Percentiles rank a stretch among this genome's conserved stretches.
These are phyloP conservation scores for Seiridium cupressi DNA, from an alignment of 2,329 filamentous ascomycete genomes.

Conservation along the genomic window DNA sequence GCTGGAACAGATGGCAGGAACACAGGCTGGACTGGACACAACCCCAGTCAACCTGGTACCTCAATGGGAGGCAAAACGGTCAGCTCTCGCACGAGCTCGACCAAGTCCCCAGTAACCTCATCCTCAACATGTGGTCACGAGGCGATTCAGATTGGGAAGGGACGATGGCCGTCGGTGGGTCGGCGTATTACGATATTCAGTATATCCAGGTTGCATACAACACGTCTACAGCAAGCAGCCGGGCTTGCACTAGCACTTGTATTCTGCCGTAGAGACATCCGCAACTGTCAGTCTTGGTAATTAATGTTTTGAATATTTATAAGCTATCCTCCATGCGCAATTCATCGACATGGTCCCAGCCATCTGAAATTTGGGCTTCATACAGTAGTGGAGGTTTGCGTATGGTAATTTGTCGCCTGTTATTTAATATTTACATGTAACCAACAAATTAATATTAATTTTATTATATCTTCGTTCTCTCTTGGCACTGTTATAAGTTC, in stretches of 20 bases:
- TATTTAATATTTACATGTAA: too few species aligned
- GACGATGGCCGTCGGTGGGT: not conserved
- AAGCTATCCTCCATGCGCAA: not conserved
- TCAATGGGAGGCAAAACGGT: not conserved
- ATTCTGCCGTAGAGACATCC: not conserved
- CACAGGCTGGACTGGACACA: slow-evolving; percentile 1
- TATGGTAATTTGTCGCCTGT: too few species aligned
- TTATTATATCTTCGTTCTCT: too few species aligned
- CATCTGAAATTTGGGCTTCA: too few species aligned
- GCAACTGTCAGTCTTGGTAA: not conserved
- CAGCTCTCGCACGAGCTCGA: not conserved
- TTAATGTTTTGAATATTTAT: not conserved
- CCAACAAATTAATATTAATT: too few species aligned
- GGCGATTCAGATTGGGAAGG: not conserved
- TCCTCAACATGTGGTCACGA: not conserved
- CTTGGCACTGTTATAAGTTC: too few species aligned
- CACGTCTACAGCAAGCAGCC: not conserved
- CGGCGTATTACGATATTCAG: not conserved
- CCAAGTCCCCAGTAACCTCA: not conserved
- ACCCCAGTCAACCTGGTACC: slow-evolving; percentile 1
- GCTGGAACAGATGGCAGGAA: not conserved
- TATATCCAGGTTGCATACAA: not conserved
- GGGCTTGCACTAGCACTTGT: not conserved
- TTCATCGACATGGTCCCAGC: too few species aligned
- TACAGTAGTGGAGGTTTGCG: too few species aligned